Evolutionary conservation across 805 yeast genomes (phyloP), one percentile per base, ranked within the genome.

Genomic region (Vanderwaltozyma yarrowii): DNA sequence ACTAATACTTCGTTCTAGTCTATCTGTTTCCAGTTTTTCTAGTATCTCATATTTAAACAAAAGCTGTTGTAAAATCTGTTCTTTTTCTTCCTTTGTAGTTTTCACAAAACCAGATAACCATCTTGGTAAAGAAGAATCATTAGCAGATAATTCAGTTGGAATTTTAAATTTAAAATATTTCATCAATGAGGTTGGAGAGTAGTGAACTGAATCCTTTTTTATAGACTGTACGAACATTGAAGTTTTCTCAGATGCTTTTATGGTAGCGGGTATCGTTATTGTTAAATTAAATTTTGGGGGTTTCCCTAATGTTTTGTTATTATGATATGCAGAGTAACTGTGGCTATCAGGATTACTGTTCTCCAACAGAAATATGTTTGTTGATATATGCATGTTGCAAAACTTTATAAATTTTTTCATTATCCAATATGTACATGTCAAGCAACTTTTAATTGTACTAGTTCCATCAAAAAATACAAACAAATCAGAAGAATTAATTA

Each of bases 31-130:
- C 24, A 57, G 50, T 27, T 57, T 56, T 45, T 65, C 70, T 37
- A 62, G 41, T 19, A 42, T 42, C 45, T 64, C 67, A 40, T 62
- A 64, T 20, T 57, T 55, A 5, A 46, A 36, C 21, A 60, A 51
- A 26, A 62, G 46, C 28, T 52, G 44, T 12, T 52, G 41, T 27
- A 65, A 43, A 3, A 50, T 42, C 2, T 37, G 30, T 25, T 56
- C 51, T 13, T 49, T 43, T 8, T 40, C 33, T 20, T 42, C 44
- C 2, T 44, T 37, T 4, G 48, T 48, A 15, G 36, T 47, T 4
- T 39, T 46, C 9, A 13, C 27, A 11, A 19, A 26, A 12, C 7
- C 5, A 33, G 42, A 40, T 13, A 62, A 37, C 67, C 67, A 58
- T 15, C 19, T 38, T 5, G 70, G 70, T 20, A 64, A 33, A 7